Conservation (phyloP, 139 green algal genomes). For the Picochlorum sp. region DNA sequence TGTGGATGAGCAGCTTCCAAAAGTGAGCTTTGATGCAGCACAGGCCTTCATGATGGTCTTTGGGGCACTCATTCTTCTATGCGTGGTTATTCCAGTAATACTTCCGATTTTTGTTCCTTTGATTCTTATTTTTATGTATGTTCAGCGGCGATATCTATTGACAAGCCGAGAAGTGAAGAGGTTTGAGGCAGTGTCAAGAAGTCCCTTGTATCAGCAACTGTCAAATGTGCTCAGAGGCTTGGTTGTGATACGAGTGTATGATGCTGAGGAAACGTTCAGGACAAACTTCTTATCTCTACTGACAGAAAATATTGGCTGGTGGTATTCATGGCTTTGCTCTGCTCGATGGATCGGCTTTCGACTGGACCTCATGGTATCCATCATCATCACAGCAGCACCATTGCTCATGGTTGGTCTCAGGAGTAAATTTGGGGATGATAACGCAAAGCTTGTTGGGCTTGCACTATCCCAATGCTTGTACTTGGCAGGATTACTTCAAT, state of each 20-base stretch:
- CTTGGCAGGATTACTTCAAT: slow-evolving; percentile 57
- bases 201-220: slow-evolving; percentile 81
- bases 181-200: slow-evolving; percentile 73
- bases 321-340: slow-evolving; percentile 40
- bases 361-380: slow-evolving; percentile 57
- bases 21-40: slow-evolving; percentile 56
- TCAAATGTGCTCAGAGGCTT: slow-evolving; percentile 75
- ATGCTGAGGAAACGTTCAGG: slow-evolving; percentile 39
- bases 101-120: slow-evolving; percentile 64
- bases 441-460: slow-evolving; percentile 45
- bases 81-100: slow-evolving; percentile 58
- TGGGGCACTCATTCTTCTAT: slow-evolving; percentile 35
- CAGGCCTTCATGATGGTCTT: slow-evolving; percentile 48
- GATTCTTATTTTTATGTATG: slow-evolving; percentile 41
- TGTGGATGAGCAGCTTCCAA: slow-evolving; percentile 66
- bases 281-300: slow-evolving; percentile 44
- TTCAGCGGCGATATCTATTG: slow-evolving; percentile 47
- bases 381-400: slow-evolving; percentile 45
- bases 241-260: slow-evolving; percentile 86
- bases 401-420: slow-evolving; percentile 59
- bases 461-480: slow-evolving; percentile 65
- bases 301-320: slow-evolving; percentile 56
- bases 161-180: slow-evolving; percentile 86
- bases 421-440: slow-evolving; percentile 14
- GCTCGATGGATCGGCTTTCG: slow-evolving; percentile 65